These are phyloP conservation scores for Malassezia sp. DNA, from an alignment of 1,284 basidiomycete genomes.

Conservation along the genomic window DNA sequence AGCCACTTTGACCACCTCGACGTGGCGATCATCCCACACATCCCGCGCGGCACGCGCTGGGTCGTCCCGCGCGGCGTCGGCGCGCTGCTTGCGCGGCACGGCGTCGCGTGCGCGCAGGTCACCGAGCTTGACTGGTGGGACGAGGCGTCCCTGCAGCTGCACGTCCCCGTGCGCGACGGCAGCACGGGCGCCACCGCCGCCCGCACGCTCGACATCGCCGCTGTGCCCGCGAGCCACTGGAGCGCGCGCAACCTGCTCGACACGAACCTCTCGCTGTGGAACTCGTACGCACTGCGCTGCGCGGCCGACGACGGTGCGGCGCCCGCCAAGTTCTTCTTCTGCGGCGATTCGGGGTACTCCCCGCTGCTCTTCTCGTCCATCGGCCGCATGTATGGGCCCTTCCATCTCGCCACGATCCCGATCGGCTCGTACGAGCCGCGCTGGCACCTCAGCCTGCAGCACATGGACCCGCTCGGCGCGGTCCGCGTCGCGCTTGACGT, in stretches of 20 bases:
- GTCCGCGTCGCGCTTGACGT: conserved; percentile 29
- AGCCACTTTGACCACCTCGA: conserved; percentile 38
- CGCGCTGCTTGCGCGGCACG: conserved; percentile 23
- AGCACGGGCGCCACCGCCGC: not conserved
- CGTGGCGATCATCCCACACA: conserved; percentile 23
- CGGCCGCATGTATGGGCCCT: conserved; percentile 48
- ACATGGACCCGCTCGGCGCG: conserved; percentile 29
- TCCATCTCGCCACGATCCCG: conserved; percentile 49
- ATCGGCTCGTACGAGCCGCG: conserved; percentile 47
- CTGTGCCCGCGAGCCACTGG: conserved; percentile 48
- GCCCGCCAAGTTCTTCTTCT: conserved; percentile 47
- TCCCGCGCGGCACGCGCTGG: conserved; percentile 29
- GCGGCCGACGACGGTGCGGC: not conserved
- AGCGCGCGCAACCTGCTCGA: conserved; percentile 49
- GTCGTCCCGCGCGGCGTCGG: conserved; percentile 39
- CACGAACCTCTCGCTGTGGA: conserved; percentile 50
- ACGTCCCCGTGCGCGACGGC: conserved; percentile 13
- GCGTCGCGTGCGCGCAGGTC: conserved; percentile 22
- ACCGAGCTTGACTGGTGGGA: conserved; percentile 46
- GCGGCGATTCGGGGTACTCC: conserved; percentile 48
- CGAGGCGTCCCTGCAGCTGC: conserved; percentile 6
- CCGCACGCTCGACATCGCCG: conserved; percentile 20
- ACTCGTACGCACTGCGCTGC: conserved; percentile 24
- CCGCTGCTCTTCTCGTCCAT: conserved; percentile 48
- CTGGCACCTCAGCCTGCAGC: conserved; percentile 36